Evolutionary conservation across 1,139 yeast genomes (phyloP), one percentile per base, ranked within the genome.

Genomic region (Geotrichum carabidarum): DNA sequence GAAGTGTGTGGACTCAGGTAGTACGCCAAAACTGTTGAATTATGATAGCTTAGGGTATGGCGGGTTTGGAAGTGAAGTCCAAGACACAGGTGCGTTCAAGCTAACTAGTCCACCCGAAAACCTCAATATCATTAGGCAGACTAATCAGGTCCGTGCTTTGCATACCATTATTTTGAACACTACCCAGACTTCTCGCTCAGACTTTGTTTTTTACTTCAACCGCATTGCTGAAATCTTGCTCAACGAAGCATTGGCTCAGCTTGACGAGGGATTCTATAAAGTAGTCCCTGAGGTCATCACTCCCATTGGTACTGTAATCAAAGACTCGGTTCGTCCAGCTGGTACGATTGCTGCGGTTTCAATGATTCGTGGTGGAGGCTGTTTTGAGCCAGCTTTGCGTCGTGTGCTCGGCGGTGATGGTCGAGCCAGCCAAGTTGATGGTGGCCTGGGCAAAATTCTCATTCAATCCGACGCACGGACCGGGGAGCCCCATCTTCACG

Each of bases 401-500:
- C 44, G 34, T 9, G 55, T 52, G 1, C 32, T 52, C 11, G 51
- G 51, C 6, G 46, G 38, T 11, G 51, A 48, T 17, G 51, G 51
- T 15, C 51, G 51, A 14, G 44, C 52, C 12, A 18, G 15, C 17
- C n/a, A 32, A 4, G 15, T 15, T 8, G 27, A 34, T 30, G 48
- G 48, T 11, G 55, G 82, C 12, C 76, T 89, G 46, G 98, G 99
- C 1, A 87, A 90, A 65, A 69, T 93, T 43, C 73, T 93, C 52
- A 89, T 93, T 63, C 96, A 91, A 69, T 84, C 95, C 8, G 96
- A 90, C 67, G 77, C 94, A 0, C 72, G 77, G 41, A 89, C 97
- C 0, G 98, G 98, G 7, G 98, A 93, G 69, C 98, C 98, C 0
- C 93, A 86, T 65, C 74, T 93, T 57, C 97, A 90, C 68, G 82